Percentiles rank a stretch among this genome's conserved stretches.
These are phyloP conservation scores for Sarcomyxa edulis DNA, from an alignment of 768 basidiomycete genomes.

Conservation along the genomic window DNA sequence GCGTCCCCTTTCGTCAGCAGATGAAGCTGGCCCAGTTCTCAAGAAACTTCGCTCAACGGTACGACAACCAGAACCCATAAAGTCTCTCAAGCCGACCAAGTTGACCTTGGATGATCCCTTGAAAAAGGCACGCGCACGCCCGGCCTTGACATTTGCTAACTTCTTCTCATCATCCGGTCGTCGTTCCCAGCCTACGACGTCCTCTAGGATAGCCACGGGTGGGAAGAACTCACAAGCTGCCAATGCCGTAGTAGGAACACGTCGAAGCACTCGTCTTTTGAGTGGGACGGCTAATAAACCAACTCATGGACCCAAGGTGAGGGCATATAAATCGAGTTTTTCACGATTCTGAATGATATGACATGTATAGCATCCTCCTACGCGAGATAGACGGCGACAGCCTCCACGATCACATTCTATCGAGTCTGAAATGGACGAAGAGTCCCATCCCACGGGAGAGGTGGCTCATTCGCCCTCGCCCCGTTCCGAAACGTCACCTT, in stretches of 20 bases:
- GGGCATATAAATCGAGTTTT: slow-evolving; percentile 4
- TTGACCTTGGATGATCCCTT: slow-evolving; percentile 60
- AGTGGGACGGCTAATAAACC: slow-evolving; percentile 51
- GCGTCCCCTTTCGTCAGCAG: slow-evolving; percentile 76
- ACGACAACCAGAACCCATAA: slow-evolving; percentile 46
- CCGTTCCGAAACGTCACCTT: slow-evolving; percentile 57
- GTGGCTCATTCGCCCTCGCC: slow-evolving; percentile 59
- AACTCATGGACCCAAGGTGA: slow-evolving; percentile 50
- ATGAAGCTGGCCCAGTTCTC: slow-evolving; percentile 73
- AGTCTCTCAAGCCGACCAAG: slow-evolving; percentile 55
- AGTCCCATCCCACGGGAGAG: slow-evolving; percentile 39
- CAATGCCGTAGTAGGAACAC: slow-evolving; percentile 41
- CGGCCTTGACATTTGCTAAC: slow-evolving; percentile 83
- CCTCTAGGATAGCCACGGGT: slow-evolving; percentile 51
- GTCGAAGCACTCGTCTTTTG: slow-evolving; percentile 72
- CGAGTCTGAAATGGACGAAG: slow-evolving; percentile 74
- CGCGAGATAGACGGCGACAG: slow-evolving; percentile 57
- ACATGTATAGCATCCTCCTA: slow-evolving; percentile 24
- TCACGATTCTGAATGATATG: slow-evolving; percentile 1
- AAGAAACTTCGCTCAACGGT: slow-evolving; percentile 69
- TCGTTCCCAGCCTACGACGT: slow-evolving; percentile 68
- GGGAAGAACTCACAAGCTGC: slow-evolving; percentile 47
- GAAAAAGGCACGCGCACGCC: slow-evolving; percentile 91
- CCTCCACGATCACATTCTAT: slow-evolving; percentile 51
- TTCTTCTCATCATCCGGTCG: slow-evolving; percentile 83